Evolutionary conservation across 148 eudicot species (phyloP).

Genomic region (Diospyros kaki): DNA sequence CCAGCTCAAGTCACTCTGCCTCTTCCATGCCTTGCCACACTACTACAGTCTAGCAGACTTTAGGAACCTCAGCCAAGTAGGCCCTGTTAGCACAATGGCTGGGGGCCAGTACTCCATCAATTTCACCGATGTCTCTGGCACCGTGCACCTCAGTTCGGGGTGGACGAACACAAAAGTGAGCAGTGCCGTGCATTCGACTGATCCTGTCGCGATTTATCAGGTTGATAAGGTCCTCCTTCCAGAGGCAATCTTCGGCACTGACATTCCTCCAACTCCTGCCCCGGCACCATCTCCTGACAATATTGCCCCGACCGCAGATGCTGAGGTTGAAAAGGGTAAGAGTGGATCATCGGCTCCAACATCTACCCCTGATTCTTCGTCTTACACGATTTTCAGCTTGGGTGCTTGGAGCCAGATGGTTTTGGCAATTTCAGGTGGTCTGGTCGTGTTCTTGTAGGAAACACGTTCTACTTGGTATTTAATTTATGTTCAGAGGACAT

Average conservation of each 20-base stretch:
- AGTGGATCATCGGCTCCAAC: conserved; percentile 12
- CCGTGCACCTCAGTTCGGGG: conserved; percentile 46
- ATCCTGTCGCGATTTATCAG: conserved; percentile 71
- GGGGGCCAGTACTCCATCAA: conserved; percentile 62
- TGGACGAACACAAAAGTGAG: conserved; percentile 71
- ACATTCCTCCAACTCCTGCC: conserved; percentile 80
- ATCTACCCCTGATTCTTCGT: conserved; percentile 23
- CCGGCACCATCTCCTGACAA: conserved; percentile 72
- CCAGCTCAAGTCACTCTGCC: conserved; percentile 68
- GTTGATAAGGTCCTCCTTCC: conserved; percentile 80
- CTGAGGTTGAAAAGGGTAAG: conserved; percentile 29
- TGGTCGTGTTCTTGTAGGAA: conserved; percentile 35
- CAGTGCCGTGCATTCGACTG: conserved; percentile 66
- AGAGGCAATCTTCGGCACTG: conserved; percentile 77
- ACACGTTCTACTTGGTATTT: conserved; percentile 12
- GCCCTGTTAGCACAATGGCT: conserved; percentile 61
- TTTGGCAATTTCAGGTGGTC: conserved; percentile 35
- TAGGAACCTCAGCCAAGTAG: conserved; percentile 45
- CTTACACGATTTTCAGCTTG: conserved; percentile 15
- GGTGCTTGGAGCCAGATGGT: conserved; percentile 31
- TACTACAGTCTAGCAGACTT: conserved; percentile 78
- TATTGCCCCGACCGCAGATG: conserved; percentile 44
- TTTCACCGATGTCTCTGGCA: conserved; percentile 63
- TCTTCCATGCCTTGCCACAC: conserved; percentile 79
- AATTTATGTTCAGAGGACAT: conserved; percentile 27